Conservation (phyloP, 1,284 basidiomycete species). For the Pseudozyma thailandica region DNA sequence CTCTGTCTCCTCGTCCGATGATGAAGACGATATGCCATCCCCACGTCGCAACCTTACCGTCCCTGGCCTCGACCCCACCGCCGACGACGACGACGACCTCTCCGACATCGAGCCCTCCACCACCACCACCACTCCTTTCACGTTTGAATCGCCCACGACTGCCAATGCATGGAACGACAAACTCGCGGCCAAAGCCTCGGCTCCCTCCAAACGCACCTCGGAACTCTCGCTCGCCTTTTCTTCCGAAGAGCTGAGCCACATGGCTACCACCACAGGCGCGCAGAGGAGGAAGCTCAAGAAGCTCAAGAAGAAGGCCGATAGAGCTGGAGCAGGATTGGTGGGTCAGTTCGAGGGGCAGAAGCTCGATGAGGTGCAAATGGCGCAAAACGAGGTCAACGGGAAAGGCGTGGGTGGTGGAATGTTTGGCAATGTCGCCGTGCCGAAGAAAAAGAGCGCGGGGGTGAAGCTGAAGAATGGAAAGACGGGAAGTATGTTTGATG, state of each 20-base stretch:
- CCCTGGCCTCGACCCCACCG: slow-evolving; percentile 17
- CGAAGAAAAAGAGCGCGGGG: slow-evolving; percentile 1
- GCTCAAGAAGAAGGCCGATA: slow-evolving; percentile 39
- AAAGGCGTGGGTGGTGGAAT: slow-evolving; percentile 24
- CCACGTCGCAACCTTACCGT: slow-evolving; percentile 2
- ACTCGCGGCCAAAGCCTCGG: slow-evolving; percentile 19
- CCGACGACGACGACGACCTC: slow-evolving; percentile 8
- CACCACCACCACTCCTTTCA: not conserved
- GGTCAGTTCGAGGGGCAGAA: slow-evolving; percentile 21
- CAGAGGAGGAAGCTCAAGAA: slow-evolving; percentile 43
- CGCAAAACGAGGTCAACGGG: not conserved
- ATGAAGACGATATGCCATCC: slow-evolving; percentile 11
- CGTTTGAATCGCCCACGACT: not conserved
- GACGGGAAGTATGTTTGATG: slow-evolving; percentile 48
- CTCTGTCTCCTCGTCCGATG: slow-evolving; percentile 15
- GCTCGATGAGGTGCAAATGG: slow-evolving; percentile 12
- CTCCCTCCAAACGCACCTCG: slow-evolving; percentile 15
- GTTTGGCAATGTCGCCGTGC: slow-evolving; percentile 21
- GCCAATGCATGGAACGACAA: slow-evolving; percentile 22
- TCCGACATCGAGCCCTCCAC: not conserved
- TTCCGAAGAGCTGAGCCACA: slow-evolving; percentile 26
- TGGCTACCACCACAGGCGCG: slow-evolving; percentile 25
- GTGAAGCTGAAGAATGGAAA: not conserved
- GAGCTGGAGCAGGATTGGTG: slow-evolving; percentile 44
- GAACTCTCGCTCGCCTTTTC: slow-evolving; percentile 42